Evolutionary conservation across 78 protist species (phyloP).

Genomic region (Speleostelium caveatum): DNA sequence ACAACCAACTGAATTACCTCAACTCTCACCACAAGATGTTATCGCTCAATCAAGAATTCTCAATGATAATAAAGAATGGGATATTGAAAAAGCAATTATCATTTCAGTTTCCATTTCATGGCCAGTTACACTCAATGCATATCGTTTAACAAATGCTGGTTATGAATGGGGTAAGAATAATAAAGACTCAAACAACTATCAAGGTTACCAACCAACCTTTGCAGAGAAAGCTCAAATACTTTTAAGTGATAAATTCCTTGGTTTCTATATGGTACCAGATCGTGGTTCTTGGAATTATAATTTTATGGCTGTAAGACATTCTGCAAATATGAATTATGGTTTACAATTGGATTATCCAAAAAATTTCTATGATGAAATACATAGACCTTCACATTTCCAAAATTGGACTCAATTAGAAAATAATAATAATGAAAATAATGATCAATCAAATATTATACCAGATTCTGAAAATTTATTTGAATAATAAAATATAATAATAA

Average conservation of each 20-base stretch:
- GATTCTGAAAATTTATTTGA: constrained; percentile 66
- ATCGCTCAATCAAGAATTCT: constrained; percentile 92
- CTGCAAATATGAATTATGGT: constrained; percentile 93
- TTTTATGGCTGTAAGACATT: constrained; percentile 96
- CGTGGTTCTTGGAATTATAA: constrained; percentile 98
- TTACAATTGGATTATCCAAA: constrained; percentile 95
- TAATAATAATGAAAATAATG: constrained; percentile 1
- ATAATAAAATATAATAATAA: constrained; percentile 4
- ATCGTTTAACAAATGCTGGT: constrained; percentile 95
- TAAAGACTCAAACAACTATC: constrained; percentile 90
- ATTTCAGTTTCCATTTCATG: constrained; percentile 95
- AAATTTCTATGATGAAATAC: constrained; percentile 97
- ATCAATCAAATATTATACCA: constrained; percentile 7
- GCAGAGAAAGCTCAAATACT: constrained; percentile 97
- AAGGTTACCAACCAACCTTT: constrained; percentile 93
- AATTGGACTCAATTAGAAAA: constrained; percentile 79
- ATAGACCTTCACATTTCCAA: constrained; percentile 97
- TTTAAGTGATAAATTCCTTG: constrained; percentile 94
- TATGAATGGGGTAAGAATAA: constrained; percentile 97
- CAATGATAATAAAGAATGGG: constrained; percentile 95
- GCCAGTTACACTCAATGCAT: constrained; percentile 95
- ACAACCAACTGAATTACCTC: constrained; percentile 98
- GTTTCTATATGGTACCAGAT: constrained; percentile 98
- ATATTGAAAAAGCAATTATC: constrained; percentile 90
- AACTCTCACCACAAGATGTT: constrained; percentile 97